phyloP scores from a whole-genome alignment of 169 alveolate genomes.

The Condylostoma magnum region DNA sequence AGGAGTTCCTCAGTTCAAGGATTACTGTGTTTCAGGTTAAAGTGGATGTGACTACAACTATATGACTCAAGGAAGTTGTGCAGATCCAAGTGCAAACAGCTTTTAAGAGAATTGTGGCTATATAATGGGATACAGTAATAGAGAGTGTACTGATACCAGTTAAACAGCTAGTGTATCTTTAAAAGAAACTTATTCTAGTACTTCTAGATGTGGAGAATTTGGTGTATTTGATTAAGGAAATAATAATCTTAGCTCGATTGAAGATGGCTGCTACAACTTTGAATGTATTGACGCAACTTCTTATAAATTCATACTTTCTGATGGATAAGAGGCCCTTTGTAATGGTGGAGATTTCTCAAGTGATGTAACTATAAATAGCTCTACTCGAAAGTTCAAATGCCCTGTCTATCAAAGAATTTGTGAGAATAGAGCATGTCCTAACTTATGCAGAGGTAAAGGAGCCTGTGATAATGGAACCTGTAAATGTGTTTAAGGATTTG shows the following conservation, averaged over 20 bases:
- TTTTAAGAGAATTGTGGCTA: not conserved
- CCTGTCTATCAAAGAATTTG: not conserved
- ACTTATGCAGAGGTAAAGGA: constrained; percentile 19
- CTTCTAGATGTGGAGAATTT: not conserved
- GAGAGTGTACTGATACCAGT: not conserved
- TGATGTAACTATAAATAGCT: constrained; percentile 7
- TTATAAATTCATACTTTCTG: not conserved
- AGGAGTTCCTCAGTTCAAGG: not conserved
- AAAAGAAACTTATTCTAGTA: not conserved
- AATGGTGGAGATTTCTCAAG: not conserved
- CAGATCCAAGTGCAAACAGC: not conserved
- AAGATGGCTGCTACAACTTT: not conserved
- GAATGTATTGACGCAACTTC: not conserved
- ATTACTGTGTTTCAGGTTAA: not conserved
- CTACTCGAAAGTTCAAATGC: not conserved
- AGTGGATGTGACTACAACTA: not conserved
- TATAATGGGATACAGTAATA: not conserved
- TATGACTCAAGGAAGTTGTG: not conserved
- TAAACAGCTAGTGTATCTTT: not conserved
- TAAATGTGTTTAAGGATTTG: constrained; percentile 1
- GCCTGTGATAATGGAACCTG: constrained; percentile 7
- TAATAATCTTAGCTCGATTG: too few relatives aligned
- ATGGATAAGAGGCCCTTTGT: not conserved
- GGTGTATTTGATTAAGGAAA: too few relatives aligned
- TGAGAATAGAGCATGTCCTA: constrained; percentile 4